Conservation (phyloP, 2,329 filamentous ascomycete genomes). For the Emericellopsis atlantica region DNA sequence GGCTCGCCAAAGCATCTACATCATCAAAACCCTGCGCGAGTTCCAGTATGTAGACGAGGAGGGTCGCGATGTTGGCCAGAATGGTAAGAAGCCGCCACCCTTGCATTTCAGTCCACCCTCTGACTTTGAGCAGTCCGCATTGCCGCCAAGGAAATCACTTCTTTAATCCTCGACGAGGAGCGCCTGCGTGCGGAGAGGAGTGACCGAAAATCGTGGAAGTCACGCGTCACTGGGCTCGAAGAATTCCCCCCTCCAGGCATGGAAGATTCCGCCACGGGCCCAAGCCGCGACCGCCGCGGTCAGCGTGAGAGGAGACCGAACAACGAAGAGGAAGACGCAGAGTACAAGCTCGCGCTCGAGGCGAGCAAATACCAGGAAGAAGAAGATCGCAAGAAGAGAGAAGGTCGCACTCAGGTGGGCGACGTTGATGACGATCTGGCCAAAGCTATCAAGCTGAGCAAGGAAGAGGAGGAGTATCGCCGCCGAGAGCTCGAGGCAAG, state of each 20-base stretch:
- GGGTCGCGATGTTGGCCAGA: slow-evolving; percentile 87
- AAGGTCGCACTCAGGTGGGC: slow-evolving; percentile 35
- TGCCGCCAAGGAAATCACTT: slow-evolving; percentile 89
- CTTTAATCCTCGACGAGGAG: slow-evolving; percentile 87
- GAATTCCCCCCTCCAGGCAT: slow-evolving; percentile 48
- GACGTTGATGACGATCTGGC: slow-evolving; percentile 77
- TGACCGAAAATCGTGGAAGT: slow-evolving; percentile 93
- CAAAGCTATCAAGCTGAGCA: slow-evolving; percentile 90
- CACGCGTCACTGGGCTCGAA: slow-evolving; percentile 84
- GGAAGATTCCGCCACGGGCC: slow-evolving; percentile 17
- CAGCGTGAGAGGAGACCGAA: slow-evolving; percentile 29
- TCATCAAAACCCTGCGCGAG: slow-evolving; percentile 96
- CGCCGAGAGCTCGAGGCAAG: slow-evolving; percentile 78
- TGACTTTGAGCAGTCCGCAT: slow-evolving; percentile 58
- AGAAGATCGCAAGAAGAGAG: slow-evolving; percentile 68
- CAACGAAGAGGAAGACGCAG: slow-evolving; percentile 73
- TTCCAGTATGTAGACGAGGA: slow-evolving; percentile 97
- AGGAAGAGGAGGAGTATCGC: slow-evolving; percentile 85
- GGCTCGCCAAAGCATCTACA: slow-evolving; percentile 96
- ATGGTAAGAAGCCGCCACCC: slow-evolving; percentile 51
- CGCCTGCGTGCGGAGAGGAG: slow-evolving; percentile 78
- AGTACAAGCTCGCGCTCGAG: slow-evolving; percentile 83
- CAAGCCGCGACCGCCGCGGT: slow-evolving; percentile 18
- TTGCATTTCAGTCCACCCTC: slow-evolving; percentile 17
- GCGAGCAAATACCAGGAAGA: slow-evolving; percentile 93